Evolutionary conservation across 257 asterid species (phyloP), one percentile per base, ranked within the genome.

Genomic region (Ballota nigra): DNA sequence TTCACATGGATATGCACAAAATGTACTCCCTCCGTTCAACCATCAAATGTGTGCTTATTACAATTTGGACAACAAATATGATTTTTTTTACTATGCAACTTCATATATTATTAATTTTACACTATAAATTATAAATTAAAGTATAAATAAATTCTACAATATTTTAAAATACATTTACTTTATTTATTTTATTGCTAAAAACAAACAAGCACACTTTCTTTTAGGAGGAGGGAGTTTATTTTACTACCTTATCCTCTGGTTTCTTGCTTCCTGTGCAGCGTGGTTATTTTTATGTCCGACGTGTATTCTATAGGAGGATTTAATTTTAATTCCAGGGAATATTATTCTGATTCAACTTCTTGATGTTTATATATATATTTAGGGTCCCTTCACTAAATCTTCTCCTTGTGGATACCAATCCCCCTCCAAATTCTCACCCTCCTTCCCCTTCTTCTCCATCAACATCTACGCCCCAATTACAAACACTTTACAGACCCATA

Each of bases 401-500:
- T 77, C 65, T 80, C 79, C 63, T 9, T 77, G 92, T 89, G 96
- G 91, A 73, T 87, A 23, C 77, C 66, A 76, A 63, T 60, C 74
- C 69, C 83, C 77, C 76, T 70, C 88, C 82, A 76, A 75, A 78
- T 69, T 78, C 78, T 56, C 63, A 53, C 63, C 47, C 63, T 26
- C 51, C 33, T 59, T 8, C 61, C 73, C 2, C 71, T 58, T 26
- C 53, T 66, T 66, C 69, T 60, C 65, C 41, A 41, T 71, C 61
- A 61, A 31, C 75, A 23, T 60, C 49, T 4, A 31, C 16, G 9
- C 40, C 52, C 36, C 57, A 31, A 11, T 60, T 29, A 23, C 84
- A 31, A 69, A 83, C 80, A 78, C 66, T 41, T 73, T 23, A 41
- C 73, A 62, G 10, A 23, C 26, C 23, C 53, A 56, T 18, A 43